A percentile compares a stretch with the other conserved stretches of the same genome.
Evolutionary conservation across 148 eudicot species (phyloP).

Genomic region (Amaranthus palmeri): DNA sequence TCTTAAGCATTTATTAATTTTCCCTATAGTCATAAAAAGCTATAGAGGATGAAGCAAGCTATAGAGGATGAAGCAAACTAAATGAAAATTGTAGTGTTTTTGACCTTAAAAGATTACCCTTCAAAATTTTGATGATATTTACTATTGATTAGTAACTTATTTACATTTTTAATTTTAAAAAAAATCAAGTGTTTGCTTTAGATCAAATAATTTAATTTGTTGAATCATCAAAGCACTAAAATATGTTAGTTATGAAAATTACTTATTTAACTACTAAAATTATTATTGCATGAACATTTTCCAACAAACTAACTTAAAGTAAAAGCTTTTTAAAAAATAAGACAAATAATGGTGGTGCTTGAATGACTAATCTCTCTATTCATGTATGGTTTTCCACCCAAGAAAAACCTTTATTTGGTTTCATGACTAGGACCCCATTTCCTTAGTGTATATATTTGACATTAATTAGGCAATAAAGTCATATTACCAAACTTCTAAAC

Average conservation of each 20-base stretch:
- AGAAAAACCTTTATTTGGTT: constrained; percentile 6
- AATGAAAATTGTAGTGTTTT: too few relatives aligned
- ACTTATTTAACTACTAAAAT: too few relatives aligned
- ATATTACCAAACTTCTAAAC: constrained; percentile 4
- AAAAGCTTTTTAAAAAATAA: not conserved
- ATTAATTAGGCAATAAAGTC: constrained; percentile 1
- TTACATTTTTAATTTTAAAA: not conserved
- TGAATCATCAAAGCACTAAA: too few relatives aligned
- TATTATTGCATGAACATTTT: not conserved
- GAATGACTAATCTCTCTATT: not conserved
- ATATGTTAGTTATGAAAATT: too few relatives aligned
- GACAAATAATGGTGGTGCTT: not conserved
- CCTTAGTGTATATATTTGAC: not conserved
- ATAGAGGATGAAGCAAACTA: too few relatives aligned
- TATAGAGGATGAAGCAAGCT: too few relatives aligned
- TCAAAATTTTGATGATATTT: too few relatives aligned
- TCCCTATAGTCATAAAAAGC: too few relatives aligned
- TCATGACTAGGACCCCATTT: constrained; percentile 26
- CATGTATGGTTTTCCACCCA: constrained; percentile 8
- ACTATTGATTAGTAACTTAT: too few relatives aligned
- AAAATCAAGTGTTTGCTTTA: not conserved
- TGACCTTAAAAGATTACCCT: too few relatives aligned
- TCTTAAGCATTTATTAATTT: too few relatives aligned
- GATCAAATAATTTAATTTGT: too few relatives aligned
- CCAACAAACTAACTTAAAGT: not conserved